Evolutionary conservation across 768 basidiomycete genomes (phyloP).

Genomic region (Naganishia antarctica): DNA sequence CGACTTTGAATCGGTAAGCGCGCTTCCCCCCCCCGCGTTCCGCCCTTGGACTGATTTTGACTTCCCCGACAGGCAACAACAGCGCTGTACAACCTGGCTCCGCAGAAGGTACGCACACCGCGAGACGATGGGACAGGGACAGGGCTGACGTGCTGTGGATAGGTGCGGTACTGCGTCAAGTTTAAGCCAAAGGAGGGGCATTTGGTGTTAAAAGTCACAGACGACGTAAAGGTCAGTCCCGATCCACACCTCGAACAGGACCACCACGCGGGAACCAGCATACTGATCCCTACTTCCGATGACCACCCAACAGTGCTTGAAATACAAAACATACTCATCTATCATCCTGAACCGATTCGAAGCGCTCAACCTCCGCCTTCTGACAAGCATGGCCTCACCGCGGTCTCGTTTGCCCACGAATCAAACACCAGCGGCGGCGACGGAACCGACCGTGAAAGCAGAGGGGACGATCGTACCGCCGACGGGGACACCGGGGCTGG

Average conservation of each 20-base stretch:
- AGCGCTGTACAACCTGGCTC: conserved; percentile 72
- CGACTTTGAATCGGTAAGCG: conserved; percentile 46
- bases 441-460: not conserved
- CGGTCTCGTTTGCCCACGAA: conserved; percentile 2
- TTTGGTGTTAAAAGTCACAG: conserved; percentile 88
- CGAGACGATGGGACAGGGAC: not conserved
- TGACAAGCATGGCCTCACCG: conserved; percentile 38
- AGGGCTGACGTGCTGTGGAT: not conserved
- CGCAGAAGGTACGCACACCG: conserved; percentile 60
- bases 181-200: conserved; percentile 80
- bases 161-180: conserved; percentile 90
- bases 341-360: conserved; percentile 97
- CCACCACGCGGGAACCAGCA: too few species aligned
- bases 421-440: conserved; percentile 13
- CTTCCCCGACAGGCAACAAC: conserved; percentile 69
- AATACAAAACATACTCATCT: conserved; percentile 91
- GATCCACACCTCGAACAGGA: not conserved
- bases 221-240: conserved; percentile 71
- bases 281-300: not conserved
- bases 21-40: conserved; percentile 7
- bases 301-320: conserved; percentile 68
- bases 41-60: conserved; percentile 8
- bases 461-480: not conserved
- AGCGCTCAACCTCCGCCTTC: conserved; percentile 72
- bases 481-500: too few species aligned